Evolutionary conservation across 2,329 filamentous ascomycete species (phyloP).

Genomic region (Aspergillus chevalieri): DNA sequence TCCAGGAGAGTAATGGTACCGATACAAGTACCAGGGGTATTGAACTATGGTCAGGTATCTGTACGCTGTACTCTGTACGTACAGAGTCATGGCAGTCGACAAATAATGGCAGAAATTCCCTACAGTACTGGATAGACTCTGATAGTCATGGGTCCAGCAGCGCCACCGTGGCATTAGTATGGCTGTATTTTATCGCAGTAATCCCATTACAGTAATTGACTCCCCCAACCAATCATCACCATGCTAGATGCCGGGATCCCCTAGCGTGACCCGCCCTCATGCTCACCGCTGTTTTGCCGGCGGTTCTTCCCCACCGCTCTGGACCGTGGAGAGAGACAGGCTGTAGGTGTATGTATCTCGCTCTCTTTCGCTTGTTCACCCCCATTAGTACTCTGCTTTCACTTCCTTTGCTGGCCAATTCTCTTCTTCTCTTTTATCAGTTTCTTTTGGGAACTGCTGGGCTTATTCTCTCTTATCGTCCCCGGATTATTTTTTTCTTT

Average conservation of each 20-base stretch:
- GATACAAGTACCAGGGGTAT: too few species aligned
- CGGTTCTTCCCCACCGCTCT: not conserved
- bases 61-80: too few species aligned
- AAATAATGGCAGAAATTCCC: too few species aligned
- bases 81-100: too few species aligned
- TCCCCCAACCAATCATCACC: slow-evolving; percentile 2
- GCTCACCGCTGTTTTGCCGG: slow-evolving; percentile 37
- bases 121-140: too few species aligned
- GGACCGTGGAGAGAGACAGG: too few species aligned
- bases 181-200: not conserved
- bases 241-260: slow-evolving; percentile 19
- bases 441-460: not conserved
- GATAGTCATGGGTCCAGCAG: not conserved
- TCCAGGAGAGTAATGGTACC: too few species aligned
- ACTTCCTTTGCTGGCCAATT: not conserved
- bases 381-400: not conserved
- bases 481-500: not conserved
- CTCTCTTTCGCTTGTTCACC: not conserved
- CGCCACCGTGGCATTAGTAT: not conserved
- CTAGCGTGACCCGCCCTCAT: slow-evolving; percentile 32
- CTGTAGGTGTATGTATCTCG: not conserved
- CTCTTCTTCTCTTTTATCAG: not conserved
- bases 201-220: not conserved
- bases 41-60: too few species aligned
- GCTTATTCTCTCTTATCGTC: not conserved